Conservation (phyloP, 148 eudicot genomes). For the Chenopodium album region DNA sequence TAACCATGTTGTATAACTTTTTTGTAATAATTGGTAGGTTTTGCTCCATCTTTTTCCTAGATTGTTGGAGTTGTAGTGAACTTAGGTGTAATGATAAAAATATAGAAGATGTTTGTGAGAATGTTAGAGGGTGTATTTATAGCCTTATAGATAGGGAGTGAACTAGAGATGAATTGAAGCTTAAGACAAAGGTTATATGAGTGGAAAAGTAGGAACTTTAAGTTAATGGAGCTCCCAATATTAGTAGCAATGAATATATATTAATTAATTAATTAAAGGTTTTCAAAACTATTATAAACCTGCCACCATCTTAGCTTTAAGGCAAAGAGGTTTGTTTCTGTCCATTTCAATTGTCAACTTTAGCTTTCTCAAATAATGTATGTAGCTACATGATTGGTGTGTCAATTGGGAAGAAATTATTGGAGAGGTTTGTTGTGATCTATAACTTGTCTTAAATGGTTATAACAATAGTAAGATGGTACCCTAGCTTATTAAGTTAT, state of each 20-base stretch:
- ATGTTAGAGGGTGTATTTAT: constrained; percentile 12
- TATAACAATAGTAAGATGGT: too few species aligned
- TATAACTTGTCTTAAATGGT: too few species aligned
- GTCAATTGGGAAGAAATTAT: not conserved
- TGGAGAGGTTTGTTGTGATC: not conserved
- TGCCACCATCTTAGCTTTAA: not conserved
- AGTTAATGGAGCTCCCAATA: not conserved
- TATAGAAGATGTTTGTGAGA: not conserved
- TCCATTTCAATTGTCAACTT: not conserved
- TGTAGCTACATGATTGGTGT: constrained; percentile 4
- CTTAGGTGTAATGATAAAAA: not conserved
- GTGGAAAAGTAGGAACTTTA: not conserved
- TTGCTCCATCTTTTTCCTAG: constrained; percentile 46
- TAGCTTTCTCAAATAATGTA: not conserved
- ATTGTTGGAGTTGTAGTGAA: not conserved
- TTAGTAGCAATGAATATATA: not conserved
- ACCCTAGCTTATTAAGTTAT: too few species aligned
- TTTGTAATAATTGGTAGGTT: constrained; percentile 43
- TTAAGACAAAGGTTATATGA: too few species aligned
- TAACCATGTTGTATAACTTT: constrained; percentile 43
- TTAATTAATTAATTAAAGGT: too few species aligned
- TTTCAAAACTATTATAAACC: not conserved
- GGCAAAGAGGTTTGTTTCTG: not conserved
- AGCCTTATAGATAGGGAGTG: constrained; percentile 6
- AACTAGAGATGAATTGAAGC: not conserved